Evolutionary conservation across 73 alveolate species (phyloP).

Genomic region (Stentor coeruleus): DNA sequence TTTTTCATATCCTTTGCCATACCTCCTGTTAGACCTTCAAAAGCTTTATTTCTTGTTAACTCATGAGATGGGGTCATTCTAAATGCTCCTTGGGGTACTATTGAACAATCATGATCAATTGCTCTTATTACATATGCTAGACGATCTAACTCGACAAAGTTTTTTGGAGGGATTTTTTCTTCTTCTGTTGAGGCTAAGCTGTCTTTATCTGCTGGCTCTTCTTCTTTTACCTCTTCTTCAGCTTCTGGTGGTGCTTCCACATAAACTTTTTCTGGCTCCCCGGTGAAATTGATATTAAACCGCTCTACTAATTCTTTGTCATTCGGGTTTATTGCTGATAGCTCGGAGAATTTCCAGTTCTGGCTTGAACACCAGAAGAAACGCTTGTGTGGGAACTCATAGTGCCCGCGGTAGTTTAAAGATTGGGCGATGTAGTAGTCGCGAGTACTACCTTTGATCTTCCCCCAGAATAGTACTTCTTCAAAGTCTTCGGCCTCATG

Average conservation of each 20-base stretch:
- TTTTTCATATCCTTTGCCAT: slow-evolving; percentile 39
- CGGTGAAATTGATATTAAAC: slow-evolving; percentile 60
- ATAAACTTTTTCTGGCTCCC: slow-evolving; percentile 64
- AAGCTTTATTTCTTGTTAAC: slow-evolving; percentile 79
- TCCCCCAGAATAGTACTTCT: slow-evolving; percentile 96
- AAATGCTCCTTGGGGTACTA: slow-evolving; percentile 74
- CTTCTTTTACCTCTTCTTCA: slow-evolving; percentile 22
- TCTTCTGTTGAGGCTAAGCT: slow-evolving; percentile 55
- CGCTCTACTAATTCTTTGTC: slow-evolving; percentile 51
- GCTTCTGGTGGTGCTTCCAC: slow-evolving; percentile 37
- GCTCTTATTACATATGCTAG: slow-evolving; percentile 75
- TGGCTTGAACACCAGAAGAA: slow-evolving; percentile 87
- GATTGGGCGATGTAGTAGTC: slow-evolving; percentile 93
- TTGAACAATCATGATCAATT: slow-evolving; percentile 73
- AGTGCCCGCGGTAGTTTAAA: slow-evolving; percentile 76
- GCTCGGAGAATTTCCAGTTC: slow-evolving; percentile 62
- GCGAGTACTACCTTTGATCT: slow-evolving; percentile 87
- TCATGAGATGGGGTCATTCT: slow-evolving; percentile 78
- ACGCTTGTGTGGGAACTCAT: slow-evolving; percentile 88
- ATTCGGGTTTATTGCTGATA: slow-evolving; percentile 58
- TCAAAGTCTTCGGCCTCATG: slow-evolving; percentile 34
- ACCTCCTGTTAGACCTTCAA: slow-evolving; percentile 54
- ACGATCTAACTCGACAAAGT: slow-evolving; percentile 76
- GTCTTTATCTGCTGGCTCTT: slow-evolving; percentile 17
- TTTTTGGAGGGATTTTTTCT: slow-evolving; percentile 74